A percentile compares a stretch with the other conserved stretches of the same genome.
These are phyloP conservation scores for Iris pallida DNA, from an alignment of 116 monocot species.

Conservation along the genomic window DNA sequence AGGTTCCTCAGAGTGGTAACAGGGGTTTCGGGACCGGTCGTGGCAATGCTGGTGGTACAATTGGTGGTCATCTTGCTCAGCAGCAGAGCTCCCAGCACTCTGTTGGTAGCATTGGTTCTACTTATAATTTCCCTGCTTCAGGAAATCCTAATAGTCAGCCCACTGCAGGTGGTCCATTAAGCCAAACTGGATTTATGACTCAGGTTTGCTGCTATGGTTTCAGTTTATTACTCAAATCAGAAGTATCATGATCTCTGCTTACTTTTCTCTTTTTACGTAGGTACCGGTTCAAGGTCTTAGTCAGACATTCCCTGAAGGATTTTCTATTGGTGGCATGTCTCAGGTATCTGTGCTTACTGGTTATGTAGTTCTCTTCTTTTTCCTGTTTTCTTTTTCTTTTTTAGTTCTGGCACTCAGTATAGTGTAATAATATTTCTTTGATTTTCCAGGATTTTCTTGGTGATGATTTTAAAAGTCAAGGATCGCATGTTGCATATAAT, in stretches of 20 bases:
- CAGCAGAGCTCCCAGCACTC: conserved; percentile 76
- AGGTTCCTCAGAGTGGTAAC: conserved; percentile 57
- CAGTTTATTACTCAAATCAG: neutral
- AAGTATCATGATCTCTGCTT: neutral
- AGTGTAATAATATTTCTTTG: neutral
- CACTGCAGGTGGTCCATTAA: conserved; percentile 65
- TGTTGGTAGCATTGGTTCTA: conserved; percentile 50
- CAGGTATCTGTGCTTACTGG: conserved; percentile 42
- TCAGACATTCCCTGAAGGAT: conserved; percentile 90
- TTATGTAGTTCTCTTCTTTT: no score
- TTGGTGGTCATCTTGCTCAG: conserved; percentile 87
- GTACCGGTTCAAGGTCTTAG: conserved; percentile 87
- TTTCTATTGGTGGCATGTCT: conserved; percentile 95
- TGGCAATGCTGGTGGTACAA: conserved; percentile 80
- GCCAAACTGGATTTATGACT: conserved; percentile 84
- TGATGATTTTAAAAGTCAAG: conserved; percentile 99
- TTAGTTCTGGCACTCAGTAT: neutral
- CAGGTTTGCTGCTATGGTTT: conserved; percentile 46
- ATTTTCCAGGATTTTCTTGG: conserved; percentile 64
- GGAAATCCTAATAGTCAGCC: conserved; percentile 82
- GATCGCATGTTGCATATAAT: conserved; percentile 97
- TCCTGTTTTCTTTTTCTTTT: neutral
- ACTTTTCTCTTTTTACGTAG: conserved; percentile 20
- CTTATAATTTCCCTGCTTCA: conserved; percentile 56
- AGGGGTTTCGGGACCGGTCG: conserved; percentile 69